These are phyloP conservation scores for Tieghemiomyces parasiticus DNA, from an alignment of 192 early-diverging fungal genomes.

Conservation along the genomic window DNA sequence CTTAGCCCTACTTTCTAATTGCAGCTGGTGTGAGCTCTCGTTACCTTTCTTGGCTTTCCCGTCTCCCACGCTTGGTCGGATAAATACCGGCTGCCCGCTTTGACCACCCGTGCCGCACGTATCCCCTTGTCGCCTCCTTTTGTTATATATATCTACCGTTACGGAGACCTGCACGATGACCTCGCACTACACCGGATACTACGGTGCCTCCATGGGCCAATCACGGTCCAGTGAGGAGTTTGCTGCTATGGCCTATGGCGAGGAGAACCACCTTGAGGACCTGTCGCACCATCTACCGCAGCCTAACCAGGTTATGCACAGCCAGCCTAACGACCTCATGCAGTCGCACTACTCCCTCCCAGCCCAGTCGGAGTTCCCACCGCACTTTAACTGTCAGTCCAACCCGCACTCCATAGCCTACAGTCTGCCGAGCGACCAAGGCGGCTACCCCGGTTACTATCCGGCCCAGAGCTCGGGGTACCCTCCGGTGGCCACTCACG, in stretches of 20 bases:
- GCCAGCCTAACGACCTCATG: neutral
- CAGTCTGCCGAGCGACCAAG: too few species aligned
- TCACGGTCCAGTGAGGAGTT: neutral
- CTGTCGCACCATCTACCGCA: neutral
- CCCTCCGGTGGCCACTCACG: neutral
- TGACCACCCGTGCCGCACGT: too few species aligned
- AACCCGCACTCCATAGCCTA: neutral
- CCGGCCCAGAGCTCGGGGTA: neutral
- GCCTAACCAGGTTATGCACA: neutral
- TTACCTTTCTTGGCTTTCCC: too few species aligned
- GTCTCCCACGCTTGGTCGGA: too few species aligned
- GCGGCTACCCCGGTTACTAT: neutral
- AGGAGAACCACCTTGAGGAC: neutral
- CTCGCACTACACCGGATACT: neutral
- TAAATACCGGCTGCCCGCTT: too few species aligned
- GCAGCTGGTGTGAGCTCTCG: too few species aligned
- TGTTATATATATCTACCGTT: too few species aligned
- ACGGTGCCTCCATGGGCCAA: neutral
- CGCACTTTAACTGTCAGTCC: neutral
- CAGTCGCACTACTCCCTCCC: neutral
- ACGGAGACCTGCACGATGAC: too few species aligned
- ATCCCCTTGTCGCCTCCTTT: too few species aligned
- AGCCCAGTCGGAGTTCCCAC: neutral
- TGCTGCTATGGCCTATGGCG: neutral
- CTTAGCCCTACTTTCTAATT: too few species aligned